Base-by-base conservation (phyloP, 495 filamentous ascomycete genomes). In the Xanthoparmelia taractica region DNA sequence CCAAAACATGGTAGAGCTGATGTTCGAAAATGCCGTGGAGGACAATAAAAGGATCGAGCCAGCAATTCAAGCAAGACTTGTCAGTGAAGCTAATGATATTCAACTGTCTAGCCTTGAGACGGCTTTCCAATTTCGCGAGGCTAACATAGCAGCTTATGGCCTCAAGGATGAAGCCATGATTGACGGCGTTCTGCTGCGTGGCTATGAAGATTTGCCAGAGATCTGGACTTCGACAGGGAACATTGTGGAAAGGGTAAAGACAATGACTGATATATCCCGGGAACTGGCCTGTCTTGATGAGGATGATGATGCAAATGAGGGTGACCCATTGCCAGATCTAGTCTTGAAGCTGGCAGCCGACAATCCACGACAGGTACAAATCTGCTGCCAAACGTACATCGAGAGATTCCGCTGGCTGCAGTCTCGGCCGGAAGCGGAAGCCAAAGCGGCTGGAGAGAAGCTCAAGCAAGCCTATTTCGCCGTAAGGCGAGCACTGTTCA, bases 61-160 rank as follows among this genome's bases (percentile, higher is more conserved):
- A 31, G 67, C 70, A 29, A 73, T 73, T 55, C 72, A 84, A 50
- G 79, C 80, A 50, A 68, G 78, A 15, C 68, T 84, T 47, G 77
- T 89, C n/a, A 80, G 80, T 63, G 88, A 96, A 72, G 92, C 90
- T 0, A 84, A 88, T 67, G 89, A 94, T 55, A 74, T 96, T n/a
- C 84, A 88, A 66, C 77, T 89, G 41, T 80, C 81, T 6, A 83
- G 87, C 0, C 76, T 96, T 34, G 81, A 87, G 64, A 85, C 84
- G 6, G 91, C 88, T 8, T 91, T 85, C 69, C 72, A 77, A 2
- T 97, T 94, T 71, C 85, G 94, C 36, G 75, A 80, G 45, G 76
- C 80, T 38, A 85, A 90, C 66, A 80, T 85, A 23, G 74, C 75
- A 18, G 68, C 81, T 4, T 98, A 96, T 69, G 89, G 88, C 36